A percentile compares a stretch with the other conserved stretches of the same genome.
Evolutionary conservation across 2,329 filamentous ascomycete species (phyloP).

Genomic region (Xylaria sp.): DNA sequence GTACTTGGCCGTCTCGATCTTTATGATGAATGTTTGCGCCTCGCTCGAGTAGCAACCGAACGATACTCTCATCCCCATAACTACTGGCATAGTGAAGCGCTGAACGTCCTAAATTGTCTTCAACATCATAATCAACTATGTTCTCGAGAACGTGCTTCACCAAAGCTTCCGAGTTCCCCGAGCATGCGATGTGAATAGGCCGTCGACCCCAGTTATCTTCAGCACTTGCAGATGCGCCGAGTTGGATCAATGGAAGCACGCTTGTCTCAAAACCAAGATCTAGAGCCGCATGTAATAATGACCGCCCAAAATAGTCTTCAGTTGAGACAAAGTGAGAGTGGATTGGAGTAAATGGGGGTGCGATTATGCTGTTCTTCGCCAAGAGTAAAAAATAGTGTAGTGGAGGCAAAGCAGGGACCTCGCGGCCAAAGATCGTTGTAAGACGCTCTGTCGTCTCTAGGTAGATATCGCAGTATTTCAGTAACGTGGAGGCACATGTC

Average conservation of each 20-base stretch:
- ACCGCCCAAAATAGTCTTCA: conserved; percentile 18
- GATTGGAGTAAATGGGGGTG: no score
- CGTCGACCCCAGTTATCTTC: neutral
- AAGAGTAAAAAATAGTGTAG: conserved; percentile 12
- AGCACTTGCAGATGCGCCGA: neutral
- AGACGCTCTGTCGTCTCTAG: conserved; percentile 4
- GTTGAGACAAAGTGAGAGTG: neutral
- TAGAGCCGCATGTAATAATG: conserved; percentile 22
- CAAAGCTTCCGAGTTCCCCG: neutral
- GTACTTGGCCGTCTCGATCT: neutral
- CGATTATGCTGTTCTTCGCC: neutral
- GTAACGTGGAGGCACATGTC: neutral
- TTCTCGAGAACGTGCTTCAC: neutral
- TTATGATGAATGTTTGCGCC: neutral
- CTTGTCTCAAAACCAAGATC: neutral
- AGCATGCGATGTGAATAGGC: conserved; percentile 24
- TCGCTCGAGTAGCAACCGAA: neutral
- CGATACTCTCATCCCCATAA: neutral
- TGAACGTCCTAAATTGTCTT: neutral
- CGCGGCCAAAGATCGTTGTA: neutral
- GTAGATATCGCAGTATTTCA: conserved; percentile 17
- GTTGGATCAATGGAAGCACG: neutral
- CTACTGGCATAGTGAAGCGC: conserved; percentile 20
- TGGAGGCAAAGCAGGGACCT: conserved; percentile 1
- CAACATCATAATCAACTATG: neutral